Evolutionary conservation across 352 stramenopile genomes (phyloP).

Genomic region (Lagenidium giganteum): DNA sequence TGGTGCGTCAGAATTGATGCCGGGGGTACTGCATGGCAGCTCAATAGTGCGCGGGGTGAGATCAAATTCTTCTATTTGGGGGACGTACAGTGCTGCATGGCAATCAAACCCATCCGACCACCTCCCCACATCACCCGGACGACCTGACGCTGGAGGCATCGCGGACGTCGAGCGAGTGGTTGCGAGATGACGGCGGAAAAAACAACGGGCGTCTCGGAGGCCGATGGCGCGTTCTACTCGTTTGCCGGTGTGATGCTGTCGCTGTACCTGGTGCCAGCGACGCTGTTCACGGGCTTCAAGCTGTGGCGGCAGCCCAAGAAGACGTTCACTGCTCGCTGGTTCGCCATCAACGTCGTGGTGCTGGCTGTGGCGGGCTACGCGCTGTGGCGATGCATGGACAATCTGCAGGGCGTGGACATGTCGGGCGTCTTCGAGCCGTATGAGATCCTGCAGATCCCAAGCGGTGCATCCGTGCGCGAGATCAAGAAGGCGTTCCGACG

Average conservation of each 20-base stretch:
- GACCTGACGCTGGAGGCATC: no score
- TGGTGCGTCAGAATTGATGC: no score
- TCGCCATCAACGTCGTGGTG: slow-evolving; percentile 42
- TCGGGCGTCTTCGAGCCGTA: slow-evolving; percentile 83
- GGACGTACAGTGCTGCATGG: no score
- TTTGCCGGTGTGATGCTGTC: slow-evolving; percentile 78
- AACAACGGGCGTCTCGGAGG: slow-evolving; percentile 42
- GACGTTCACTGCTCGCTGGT: slow-evolving; percentile 31
- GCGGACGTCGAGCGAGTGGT: no score
- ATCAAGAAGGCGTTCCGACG: slow-evolving; percentile 77
- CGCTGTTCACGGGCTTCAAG: slow-evolving; percentile 47
- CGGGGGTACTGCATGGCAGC: no score
- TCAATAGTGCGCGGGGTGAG: no score
- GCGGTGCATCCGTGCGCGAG: slow-evolving; percentile 39
- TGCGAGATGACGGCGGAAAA: no score
- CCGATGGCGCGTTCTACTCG: slow-evolving; percentile 77
- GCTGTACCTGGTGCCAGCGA: slow-evolving; percentile 67
- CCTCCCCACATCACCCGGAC: no score
- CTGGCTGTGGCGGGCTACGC: slow-evolving; percentile 40
- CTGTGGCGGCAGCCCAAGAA: slow-evolving; percentile 38
- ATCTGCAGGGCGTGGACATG: slow-evolving; percentile 68
- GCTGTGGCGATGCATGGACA: slow-evolving; percentile 42
- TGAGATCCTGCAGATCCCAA: slow-evolving; percentile 72
- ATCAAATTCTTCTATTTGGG: no score
- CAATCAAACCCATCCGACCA: no score